These are phyloP conservation scores for Testicularia cyperi DNA, from an alignment of 1,284 basidiomycete species.

Conservation along the genomic window DNA sequence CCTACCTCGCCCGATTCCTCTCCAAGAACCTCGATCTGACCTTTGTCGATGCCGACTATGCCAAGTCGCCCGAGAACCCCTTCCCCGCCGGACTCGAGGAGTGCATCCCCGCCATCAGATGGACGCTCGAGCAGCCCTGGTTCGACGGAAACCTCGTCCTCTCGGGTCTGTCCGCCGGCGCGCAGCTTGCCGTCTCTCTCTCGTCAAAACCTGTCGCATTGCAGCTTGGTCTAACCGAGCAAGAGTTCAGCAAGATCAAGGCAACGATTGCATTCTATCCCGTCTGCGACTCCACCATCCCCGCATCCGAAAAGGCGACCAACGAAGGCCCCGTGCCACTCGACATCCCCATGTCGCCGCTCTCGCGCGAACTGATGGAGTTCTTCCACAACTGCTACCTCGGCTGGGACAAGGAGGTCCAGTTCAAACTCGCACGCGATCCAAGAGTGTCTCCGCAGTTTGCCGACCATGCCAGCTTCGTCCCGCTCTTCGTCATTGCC, in stretches of 20 bases:
- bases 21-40: slow-evolving; percentile 10
- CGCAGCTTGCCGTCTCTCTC: slow-evolving; percentile 13
- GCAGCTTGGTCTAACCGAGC: slow-evolving; percentile 7
- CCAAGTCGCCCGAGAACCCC: slow-evolving; percentile 25
- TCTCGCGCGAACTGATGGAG: slow-evolving; percentile 14
- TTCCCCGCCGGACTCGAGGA: slow-evolving; percentile 26
- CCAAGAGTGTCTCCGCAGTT: slow-evolving; percentile 17
- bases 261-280: slow-evolving; percentile 28
- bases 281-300: slow-evolving; percentile 15
- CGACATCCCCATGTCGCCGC: slow-evolving; percentile 18
- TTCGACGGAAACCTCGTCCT: slow-evolving; percentile 23
- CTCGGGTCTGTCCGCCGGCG: slow-evolving; percentile 24
- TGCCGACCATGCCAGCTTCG: slow-evolving; percentile 5
- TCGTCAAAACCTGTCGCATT: slow-evolving; percentile 5
- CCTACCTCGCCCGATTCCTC: slow-evolving; percentile 15
- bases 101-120: slow-evolving; percentile 15
- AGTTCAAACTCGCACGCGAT: slow-evolving; percentile 6
- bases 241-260: slow-evolving; percentile 20
- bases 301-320: slow-evolving; percentile 11
- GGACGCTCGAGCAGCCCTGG: slow-evolving; percentile 19
- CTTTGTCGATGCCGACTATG: slow-evolving; percentile 29
- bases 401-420: slow-evolving; percentile 4
- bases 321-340: slow-evolving; percentile 14
- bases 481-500: slow-evolving; percentile 25
- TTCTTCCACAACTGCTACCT: slow-evolving; percentile 32